phyloP scores from a whole-genome alignment of 345 rosid genomes.

The Acer negundo region DNA sequence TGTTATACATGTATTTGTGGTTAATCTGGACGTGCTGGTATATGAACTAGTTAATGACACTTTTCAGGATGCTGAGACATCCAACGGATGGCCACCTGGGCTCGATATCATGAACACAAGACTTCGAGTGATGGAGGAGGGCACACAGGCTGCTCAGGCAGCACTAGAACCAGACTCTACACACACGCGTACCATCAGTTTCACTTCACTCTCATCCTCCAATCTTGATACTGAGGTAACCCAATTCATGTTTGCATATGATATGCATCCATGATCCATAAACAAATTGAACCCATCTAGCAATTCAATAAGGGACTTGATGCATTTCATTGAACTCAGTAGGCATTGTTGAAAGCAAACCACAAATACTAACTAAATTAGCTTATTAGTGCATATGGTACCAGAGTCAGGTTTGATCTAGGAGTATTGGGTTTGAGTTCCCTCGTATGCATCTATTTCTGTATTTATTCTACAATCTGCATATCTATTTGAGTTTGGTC shows the following conservation, averaged over 20 bases:
- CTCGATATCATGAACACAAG: constrained; percentile 46
- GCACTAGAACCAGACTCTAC: constrained; percentile 25
- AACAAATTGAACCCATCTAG: no score
- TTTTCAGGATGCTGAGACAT: constrained; percentile 39
- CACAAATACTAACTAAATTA: background rate
- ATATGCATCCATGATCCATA: no score
- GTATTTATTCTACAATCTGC: no score
- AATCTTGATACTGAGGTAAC: constrained; percentile 56
- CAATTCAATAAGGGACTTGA: no score
- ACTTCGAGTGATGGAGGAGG: constrained; percentile 32
- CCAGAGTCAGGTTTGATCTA: no score
- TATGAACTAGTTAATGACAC: background rate
- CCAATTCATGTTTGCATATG: no score
- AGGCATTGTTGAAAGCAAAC: background rate
- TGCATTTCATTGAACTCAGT: background rate
- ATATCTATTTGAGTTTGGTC: no score
- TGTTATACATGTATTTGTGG: no score
- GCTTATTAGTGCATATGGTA: background rate
- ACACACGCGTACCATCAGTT: constrained; percentile 30
- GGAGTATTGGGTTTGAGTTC: no score
- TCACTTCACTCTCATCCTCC: constrained; percentile 55
- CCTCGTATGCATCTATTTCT: no score
- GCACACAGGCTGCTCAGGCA: constrained; percentile 22
- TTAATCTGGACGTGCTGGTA: no score
- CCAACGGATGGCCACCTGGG: constrained; percentile 65